These are phyloP conservation scores for Trichosporon sp. DNA, from an alignment of 1,284 basidiomycete genomes.

Conservation along the genomic window DNA sequence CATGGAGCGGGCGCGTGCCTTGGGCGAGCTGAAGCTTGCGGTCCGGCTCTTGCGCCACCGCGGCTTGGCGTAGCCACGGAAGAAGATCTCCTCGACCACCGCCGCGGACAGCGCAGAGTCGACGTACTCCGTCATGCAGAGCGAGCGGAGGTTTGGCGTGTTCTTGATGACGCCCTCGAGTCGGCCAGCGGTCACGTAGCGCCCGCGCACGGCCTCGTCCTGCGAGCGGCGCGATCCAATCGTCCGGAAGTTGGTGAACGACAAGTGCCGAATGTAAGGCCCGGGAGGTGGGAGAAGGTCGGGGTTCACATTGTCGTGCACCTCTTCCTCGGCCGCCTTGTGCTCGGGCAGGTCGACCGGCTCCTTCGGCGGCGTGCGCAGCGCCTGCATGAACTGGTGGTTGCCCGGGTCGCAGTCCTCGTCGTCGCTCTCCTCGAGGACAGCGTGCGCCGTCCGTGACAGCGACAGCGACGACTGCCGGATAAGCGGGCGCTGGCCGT, in stretches of 20 bases:
- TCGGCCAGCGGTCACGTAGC: constrained; percentile 87
- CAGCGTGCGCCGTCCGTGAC: constrained; percentile 15
- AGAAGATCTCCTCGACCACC: constrained; percentile 77
- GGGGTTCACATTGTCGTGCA: constrained; percentile 27
- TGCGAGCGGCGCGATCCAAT: constrained; percentile 89
- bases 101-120: constrained; percentile 75
- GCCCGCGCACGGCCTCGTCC: constrained; percentile 77
- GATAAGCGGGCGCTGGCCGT: constrained; percentile 11
- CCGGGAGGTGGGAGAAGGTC: constrained; percentile 43
- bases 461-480: constrained; percentile 16
- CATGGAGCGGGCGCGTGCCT: constrained; percentile 22
- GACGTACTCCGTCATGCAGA: constrained; percentile 95
- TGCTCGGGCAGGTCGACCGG: neutral
- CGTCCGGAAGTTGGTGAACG: constrained; percentile 90
- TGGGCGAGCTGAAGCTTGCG: constrained; percentile 14
- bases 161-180: constrained; percentile 80
- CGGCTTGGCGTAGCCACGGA: constrained; percentile 58
- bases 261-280: constrained; percentile 58
- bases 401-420: constrained; percentile 9
- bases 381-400: constrained; percentile 19
- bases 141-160: constrained; percentile 70
- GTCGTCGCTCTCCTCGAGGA: constrained; percentile 23
- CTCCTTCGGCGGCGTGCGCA: constrained; percentile 17
- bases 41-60: constrained; percentile 23
- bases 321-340: neutral